phyloP scores from a whole-genome alignment of 108 stramenopile genomes.

The Cyclotella sp. region DNA sequence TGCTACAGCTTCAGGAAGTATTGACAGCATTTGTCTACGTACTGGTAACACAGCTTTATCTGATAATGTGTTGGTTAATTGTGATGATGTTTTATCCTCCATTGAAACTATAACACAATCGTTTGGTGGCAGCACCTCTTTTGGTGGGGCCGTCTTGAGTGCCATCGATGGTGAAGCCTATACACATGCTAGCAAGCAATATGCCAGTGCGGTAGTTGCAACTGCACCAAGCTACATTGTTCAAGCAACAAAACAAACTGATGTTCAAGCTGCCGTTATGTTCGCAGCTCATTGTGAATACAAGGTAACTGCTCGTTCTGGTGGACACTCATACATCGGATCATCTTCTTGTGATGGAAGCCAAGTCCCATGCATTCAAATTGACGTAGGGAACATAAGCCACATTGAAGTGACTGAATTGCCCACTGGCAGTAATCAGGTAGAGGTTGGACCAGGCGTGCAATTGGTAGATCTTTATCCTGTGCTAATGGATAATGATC shows the following conservation, averaged over 20 bases:
- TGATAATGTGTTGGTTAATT: not conserved
- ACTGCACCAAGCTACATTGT: conserved; percentile 12
- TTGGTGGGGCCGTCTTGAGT: no score
- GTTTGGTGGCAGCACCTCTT: not conserved
- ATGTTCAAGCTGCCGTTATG: conserved; percentile 15
- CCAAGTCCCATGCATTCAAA: conserved; percentile 3
- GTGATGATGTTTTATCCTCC: not conserved
- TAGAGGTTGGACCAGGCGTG: conserved; percentile 9
- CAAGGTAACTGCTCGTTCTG: conserved; percentile 18
- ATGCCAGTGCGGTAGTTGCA: no score
- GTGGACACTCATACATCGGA: conserved; percentile 7
- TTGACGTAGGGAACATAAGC: not conserved
- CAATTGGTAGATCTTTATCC: not conserved
- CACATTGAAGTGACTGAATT: not conserved
- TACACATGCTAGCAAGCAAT: not conserved
- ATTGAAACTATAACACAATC: not conserved
- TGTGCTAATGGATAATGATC: not conserved
- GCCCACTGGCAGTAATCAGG: no score
- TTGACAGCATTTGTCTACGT: no score
- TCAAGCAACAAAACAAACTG: not conserved
- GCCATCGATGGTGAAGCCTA: not conserved
- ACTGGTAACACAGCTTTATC: no score
- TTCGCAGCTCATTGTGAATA: conserved; percentile 6
- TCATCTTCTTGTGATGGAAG: conserved; percentile 15
- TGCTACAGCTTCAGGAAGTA: no score